These are phyloP conservation scores for Aspergillus amoenus DNA, from an alignment of 2,329 filamentous ascomycete species.

Conservation along the genomic window DNA sequence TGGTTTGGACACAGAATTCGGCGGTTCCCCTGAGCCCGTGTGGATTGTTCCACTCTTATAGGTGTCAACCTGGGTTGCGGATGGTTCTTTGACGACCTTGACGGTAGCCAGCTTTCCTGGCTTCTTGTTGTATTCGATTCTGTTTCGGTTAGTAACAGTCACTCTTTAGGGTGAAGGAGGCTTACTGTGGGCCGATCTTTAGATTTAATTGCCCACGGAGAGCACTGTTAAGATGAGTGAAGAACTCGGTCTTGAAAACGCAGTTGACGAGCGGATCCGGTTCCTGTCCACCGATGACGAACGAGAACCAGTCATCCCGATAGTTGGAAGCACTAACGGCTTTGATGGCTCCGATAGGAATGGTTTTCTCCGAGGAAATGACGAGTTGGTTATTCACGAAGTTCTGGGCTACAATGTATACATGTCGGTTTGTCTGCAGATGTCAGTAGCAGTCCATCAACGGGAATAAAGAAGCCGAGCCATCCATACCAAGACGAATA, in stretches of 20 bases:
- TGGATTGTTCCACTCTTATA: slow-evolving; percentile 96
- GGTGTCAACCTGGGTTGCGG: slow-evolving; percentile 68
- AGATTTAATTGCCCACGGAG: slow-evolving; percentile 79
- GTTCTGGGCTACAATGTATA: slow-evolving; percentile 85
- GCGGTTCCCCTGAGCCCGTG: slow-evolving; percentile 77
- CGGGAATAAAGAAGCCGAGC: slow-evolving; percentile 1
- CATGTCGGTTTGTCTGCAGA: slow-evolving; percentile 68
- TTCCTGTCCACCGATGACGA: slow-evolving; percentile 84
- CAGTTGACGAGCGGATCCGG: slow-evolving; percentile 92
- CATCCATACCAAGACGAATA: slow-evolving; percentile 64
- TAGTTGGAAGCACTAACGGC: slow-evolving; percentile 76
- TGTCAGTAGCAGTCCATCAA: slow-evolving; percentile 18
- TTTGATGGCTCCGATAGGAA: slow-evolving; percentile 85
- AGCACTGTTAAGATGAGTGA: slow-evolving; percentile 80
- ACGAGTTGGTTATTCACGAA: slow-evolving; percentile 78
- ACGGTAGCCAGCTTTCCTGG: slow-evolving; percentile 86
- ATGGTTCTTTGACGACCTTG: slow-evolving; percentile 86
- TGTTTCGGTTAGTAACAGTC: slow-evolving; percentile 21
- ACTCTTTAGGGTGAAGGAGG: slow-evolving; percentile 7
- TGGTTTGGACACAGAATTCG: slow-evolving; percentile 77
- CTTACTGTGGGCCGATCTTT: slow-evolving; percentile 70
- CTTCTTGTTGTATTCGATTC: slow-evolving; percentile 96
- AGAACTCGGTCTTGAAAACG: slow-evolving; percentile 94
- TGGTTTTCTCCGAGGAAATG: slow-evolving; percentile 76
- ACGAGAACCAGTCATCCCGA: slow-evolving; percentile 95